Evolutionary conservation across 176 grass and related monocot genomes (phyloP), one percentile per base, ranked within the genome.

Genomic region (Triticum dicoccoides): DNA sequence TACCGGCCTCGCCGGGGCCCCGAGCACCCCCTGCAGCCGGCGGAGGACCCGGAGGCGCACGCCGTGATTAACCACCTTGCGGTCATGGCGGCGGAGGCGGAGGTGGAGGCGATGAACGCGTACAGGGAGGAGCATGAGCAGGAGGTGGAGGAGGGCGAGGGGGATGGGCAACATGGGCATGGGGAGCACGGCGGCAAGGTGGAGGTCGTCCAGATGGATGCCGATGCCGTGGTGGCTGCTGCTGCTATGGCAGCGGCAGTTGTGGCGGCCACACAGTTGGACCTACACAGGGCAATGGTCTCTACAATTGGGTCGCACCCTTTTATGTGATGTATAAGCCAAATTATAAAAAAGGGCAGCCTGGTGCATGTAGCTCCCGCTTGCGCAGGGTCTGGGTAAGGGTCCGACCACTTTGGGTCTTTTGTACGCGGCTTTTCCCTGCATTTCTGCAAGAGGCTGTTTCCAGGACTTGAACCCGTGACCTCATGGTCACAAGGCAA

Each of bases 1-100:
- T 95, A 90, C 85, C 89, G 91, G 91, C 94, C 91, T 3, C 89
- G 88, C 81, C 88, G 90, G 4, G 81, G 83, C 9, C 85, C 91
- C n/a, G 91, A 92, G 59, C 86, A 83, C 8, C 67, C 78, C 24
- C 79, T 61, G 80, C 89, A 75, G 83, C 76, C 73, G 41, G 21
- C 77, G 20, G 84, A 64, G 9, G 81, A 69, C 38, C 69, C 41
- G 58, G 68, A 47, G 34, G 65, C 65, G 24, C 65, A 58, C 5
- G 18, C 62, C 69, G 45, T 66, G 21, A 59, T 59, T 9, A 82
- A 85, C 42, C 85, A 89, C 84, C 79, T 88, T 49, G 93, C 84
- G 13, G 81, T 51, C 7, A 80, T 24, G 34, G 90, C 88, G 2
- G 88, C 90, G 17, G 92, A 92, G 82, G 88, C 85, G 17, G 92